Evolutionary conservation across 352 stramenopile genomes (phyloP), one percentile per base, ranked within the genome.

Genomic region (Phytophthora sp.): DNA sequence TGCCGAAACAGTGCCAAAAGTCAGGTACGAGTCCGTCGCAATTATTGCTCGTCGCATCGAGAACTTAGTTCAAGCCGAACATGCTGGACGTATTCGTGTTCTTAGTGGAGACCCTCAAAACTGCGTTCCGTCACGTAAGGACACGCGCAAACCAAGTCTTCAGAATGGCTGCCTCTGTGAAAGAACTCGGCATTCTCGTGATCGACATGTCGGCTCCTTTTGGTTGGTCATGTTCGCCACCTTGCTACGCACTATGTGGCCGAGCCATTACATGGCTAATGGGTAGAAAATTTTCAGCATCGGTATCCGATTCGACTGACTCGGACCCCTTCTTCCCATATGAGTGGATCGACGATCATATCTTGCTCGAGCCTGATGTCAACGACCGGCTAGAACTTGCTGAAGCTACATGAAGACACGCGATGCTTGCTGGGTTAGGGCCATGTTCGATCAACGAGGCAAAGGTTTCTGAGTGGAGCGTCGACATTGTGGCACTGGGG

Each of bases 221-320:
- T n/a, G n/a, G n/a, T n/a, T n/a, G n/a, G n/a, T n/a, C n/a, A n/a
- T n/a, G n/a, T n/a, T n/a, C n/a, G n/a, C n/a, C n/a, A n/a, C n/a
- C n/a, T n/a, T n/a, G n/a, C n/a, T n/a, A n/a, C n/a, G n/a, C n/a
- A n/a, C n/a, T n/a, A n/a, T n/a, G n/a, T n/a, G n/a, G n/a, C n/a
- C n/a, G n/a, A n/a, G 57, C 45, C 0, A 73, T 69, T 7, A 47
- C 58, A 0, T 68, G 65, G 53, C n/a, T 65, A 7, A 38, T 69
- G 42, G 16, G 24, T n/a, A 4, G 13, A n/a, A n/a, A 38, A n/a
- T 38, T 13, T 15, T 13, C 31, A 15, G 31, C 31, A 4, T n/a
- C 31, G 9, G 31, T 38, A 15, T 38, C 31, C 31, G 31, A 38
- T 15, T 38, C 9, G 4, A 2, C 4, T 15, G 31, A 38, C 16